These are phyloP conservation scores for Juncus inflexus DNA, from an alignment of 176 grass and related monocot genomes.

Conservation along the genomic window DNA sequence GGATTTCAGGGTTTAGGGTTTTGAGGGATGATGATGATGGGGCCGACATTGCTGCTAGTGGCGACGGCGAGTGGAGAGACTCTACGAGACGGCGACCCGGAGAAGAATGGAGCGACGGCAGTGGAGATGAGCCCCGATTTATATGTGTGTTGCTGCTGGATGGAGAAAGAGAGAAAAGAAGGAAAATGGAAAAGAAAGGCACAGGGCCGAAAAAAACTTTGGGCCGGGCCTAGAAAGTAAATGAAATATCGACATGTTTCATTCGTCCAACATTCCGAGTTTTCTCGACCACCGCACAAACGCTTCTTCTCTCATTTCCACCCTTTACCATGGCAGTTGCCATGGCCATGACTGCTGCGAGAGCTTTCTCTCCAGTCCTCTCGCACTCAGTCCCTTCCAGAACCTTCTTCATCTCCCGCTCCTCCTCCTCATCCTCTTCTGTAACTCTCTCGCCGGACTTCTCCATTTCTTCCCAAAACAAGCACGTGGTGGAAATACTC, in stretches of 20 bases:
- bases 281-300: no score
- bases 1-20: not conserved
- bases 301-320: not conserved
- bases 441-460: slow-evolving; percentile 14
- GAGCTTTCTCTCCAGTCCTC: slow-evolving; percentile 43
- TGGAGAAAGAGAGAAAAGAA: slow-evolving; percentile 1
- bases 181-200: not conserved
- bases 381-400: slow-evolving; percentile 4
- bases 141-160: not conserved
- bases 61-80: not conserved
- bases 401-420: slow-evolving; percentile 9
- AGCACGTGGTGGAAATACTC: slow-evolving; percentile 71
- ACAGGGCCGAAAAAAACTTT: no score
- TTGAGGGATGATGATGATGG: not conserved
- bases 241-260: no score
- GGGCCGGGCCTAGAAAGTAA: no score
- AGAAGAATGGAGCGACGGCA: not conserved
- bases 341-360: slow-evolving; percentile 33
- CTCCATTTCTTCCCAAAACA: not conserved
- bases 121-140: no score
- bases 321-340: slow-evolving; percentile 37
- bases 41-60: slow-evolving; percentile 7
- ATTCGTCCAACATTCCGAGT: no score
- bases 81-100: not conserved
- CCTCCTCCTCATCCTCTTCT: slow-evolving; percentile 20